Percentiles rank a stretch among this genome's conserved stretches.
phyloP scores from a whole-genome alignment of 495 filamentous ascomycete species.

The Penicillium pancosmium region DNA sequence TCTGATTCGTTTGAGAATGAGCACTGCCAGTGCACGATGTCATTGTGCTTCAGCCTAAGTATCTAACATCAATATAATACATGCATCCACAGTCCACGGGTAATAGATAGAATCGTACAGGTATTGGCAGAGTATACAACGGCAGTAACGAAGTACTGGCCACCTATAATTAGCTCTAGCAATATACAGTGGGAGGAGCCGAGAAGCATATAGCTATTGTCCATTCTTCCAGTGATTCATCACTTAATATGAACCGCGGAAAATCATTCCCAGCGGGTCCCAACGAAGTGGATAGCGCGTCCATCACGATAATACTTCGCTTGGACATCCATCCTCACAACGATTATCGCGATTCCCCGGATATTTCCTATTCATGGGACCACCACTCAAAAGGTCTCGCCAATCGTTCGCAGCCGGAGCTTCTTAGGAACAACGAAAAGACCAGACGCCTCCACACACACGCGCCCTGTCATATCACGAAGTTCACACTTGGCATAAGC shows the following conservation, averaged over 20 bases:
- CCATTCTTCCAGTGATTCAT: background rate
- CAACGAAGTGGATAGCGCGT: background rate
- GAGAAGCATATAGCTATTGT: background rate
- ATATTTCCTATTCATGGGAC: background rate
- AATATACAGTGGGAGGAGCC: too few species aligned
- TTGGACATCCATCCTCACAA: slow-evolving; percentile 1
- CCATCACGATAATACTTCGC: slow-evolving; percentile 1
- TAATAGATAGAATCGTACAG: background rate
- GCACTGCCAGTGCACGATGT: background rate
- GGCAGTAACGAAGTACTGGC: too few species aligned
- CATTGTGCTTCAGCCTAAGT: background rate
- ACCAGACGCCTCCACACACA: slow-evolving; percentile 59
- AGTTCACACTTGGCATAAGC: slow-evolving; percentile 60
- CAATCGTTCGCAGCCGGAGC: slow-evolving; percentile 47
- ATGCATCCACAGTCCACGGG: background rate
- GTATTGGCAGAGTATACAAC: too few species aligned
- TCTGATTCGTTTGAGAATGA: background rate
- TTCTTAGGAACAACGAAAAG: slow-evolving; percentile 66
- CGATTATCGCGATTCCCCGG: background rate
- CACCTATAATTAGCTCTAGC: too few species aligned
- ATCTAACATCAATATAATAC: background rate
- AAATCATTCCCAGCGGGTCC: background rate
- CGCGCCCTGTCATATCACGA: slow-evolving; percentile 51
- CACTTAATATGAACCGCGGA: background rate
- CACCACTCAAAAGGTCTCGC: slow-evolving; percentile 42